These are phyloP conservation scores for Candida nitratophila DNA, from an alignment of 805 yeast genomes.

Conservation along the genomic window DNA sequence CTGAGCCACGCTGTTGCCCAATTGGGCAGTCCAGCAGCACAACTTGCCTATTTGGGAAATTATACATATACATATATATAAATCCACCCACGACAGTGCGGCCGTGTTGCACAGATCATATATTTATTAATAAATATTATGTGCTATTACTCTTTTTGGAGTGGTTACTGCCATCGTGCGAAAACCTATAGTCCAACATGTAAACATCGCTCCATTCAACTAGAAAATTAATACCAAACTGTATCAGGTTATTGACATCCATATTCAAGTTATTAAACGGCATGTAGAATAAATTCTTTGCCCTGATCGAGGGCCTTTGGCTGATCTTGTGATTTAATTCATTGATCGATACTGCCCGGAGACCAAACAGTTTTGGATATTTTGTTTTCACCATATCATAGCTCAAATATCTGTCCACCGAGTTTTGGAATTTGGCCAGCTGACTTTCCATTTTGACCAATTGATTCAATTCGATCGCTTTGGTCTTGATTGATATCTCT, in stretches of 20 bases:
- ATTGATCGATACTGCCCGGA: not conserved
- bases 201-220: not conserved
- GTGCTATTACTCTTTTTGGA: not conserved
- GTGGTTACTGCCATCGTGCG: not conserved
- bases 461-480: not conserved
- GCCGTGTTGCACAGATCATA: too few species aligned
- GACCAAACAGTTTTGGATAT: not conserved
- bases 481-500: not conserved
- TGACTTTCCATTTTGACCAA: not conserved
- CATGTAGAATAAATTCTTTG: not conserved
- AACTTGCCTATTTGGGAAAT: too few species aligned
- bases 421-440: not conserved
- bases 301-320: not conserved
- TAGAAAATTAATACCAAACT: not conserved
- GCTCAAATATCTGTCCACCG: not conserved
- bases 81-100: too few species aligned
- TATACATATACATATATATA: too few species aligned
- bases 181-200: not conserved
- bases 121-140: too few species aligned
- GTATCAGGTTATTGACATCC: not conserved
- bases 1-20: too few species aligned
- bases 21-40: too few species aligned
- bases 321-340: not conserved
- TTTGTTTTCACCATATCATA: not conserved
- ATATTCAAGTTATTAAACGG: not conserved